A percentile compares a stretch with the other conserved stretches of the same genome.
phyloP scores from a whole-genome alignment of 1,284 basidiomycete genomes.

The Trametes versicolor region DNA sequence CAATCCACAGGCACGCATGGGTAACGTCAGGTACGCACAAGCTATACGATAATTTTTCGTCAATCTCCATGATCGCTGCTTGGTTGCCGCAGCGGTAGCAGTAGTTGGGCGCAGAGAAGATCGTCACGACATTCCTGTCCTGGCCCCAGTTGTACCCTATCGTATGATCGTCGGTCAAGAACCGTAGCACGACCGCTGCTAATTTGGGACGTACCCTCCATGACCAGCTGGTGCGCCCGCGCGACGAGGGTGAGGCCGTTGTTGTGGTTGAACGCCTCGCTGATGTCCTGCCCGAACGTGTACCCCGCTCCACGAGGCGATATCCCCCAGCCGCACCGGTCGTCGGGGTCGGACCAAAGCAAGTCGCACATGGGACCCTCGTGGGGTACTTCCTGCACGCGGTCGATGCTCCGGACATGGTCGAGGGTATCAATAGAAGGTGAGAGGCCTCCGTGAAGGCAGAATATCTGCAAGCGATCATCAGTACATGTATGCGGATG shows the following conservation, averaged over 20 bases:
- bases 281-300: slow-evolving; percentile 99
- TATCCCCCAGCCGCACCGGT: slow-evolving; percentile 99
- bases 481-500: slow-evolving; percentile 14
- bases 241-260: slow-evolving; percentile 98
- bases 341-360: slow-evolving; percentile 99
- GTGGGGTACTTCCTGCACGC: slow-evolving; percentile 98
- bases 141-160: slow-evolving; percentile 96
- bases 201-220: slow-evolving; percentile 80
- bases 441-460: slow-evolving; percentile 97
- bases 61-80: slow-evolving; percentile 99
- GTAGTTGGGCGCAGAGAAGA: slow-evolving; percentile 99
- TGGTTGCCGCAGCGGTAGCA: slow-evolving; percentile 99
- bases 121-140: slow-evolving; percentile 99
- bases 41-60: slow-evolving; percentile 97
- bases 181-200: slow-evolving; percentile 10
- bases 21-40: slow-evolving; percentile 65
- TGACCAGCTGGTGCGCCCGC: slow-evolving; percentile 96
- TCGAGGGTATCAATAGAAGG: slow-evolving; percentile 99
- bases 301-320: slow-evolving; percentile 99
- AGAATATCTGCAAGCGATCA: slow-evolving; percentile 85
- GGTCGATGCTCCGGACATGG: slow-evolving; percentile 98
- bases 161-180: slow-evolving; percentile 17
- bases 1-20: slow-evolving; percentile 15
- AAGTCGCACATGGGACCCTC: slow-evolving; percentile 99
- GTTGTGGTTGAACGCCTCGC: slow-evolving; percentile 98